Evolutionary conservation across 805 yeast species (phyloP), one percentile per base, ranked within the genome.

Genomic region (Soucietia sequanensis): DNA sequence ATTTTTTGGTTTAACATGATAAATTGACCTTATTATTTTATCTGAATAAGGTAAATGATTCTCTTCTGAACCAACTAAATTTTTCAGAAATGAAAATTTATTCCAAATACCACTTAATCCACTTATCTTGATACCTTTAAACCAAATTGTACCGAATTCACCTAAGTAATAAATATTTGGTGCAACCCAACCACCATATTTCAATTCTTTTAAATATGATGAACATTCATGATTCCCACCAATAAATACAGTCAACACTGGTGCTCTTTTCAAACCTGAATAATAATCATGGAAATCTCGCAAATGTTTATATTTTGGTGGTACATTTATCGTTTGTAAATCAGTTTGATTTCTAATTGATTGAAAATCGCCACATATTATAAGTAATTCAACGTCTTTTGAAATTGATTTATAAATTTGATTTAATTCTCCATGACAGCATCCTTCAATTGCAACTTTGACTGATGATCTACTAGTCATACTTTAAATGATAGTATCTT

Each of bases 181-280:
- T 1, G 95, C 95, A 1, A 85, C 90, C 86, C 91, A 93, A 0
- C 99, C 99, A 9, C 99, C 99, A 54, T 72, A 75, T 39, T 76
- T 77, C 38, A 90, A 60, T 46, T 84, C 88, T 41, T 75, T 65
- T 42, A 93, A 53, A 54, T 84, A 86, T 39, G 81, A 78, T 38
- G 95, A 85, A 4, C 93, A 80, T 54, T 93, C 99, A 52, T 93
- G 99, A 59, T 93, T 93, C 0, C 99, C 99, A 3, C 99, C 98
- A 27, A 93, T 78, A 46, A 91, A 84, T 0, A 93, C 46, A 0
- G 98, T 91, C 21, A 79, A 58, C 1, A 83, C 69, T 0, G 96
- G 96, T 0, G 96, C 95, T 19, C 34, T 56, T 30, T 60, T 65
- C 13, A 48, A 44, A 1, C 91, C 87, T 1, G 52, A 53, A 50